phyloP scores from a whole-genome alignment of 257 asterid genomes.

The Solanum pinnatisectum region DNA sequence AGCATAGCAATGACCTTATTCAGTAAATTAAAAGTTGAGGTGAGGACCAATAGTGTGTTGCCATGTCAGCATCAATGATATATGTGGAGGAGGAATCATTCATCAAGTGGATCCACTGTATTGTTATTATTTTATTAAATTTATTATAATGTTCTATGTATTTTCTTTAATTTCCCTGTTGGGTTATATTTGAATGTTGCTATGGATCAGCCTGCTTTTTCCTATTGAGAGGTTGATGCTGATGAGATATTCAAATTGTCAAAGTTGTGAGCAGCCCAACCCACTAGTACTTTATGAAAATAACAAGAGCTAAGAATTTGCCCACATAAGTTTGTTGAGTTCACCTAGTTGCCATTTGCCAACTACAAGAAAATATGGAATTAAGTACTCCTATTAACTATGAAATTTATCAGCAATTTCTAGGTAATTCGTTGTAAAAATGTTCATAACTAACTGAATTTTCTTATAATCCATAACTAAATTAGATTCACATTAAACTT shows the following conservation, averaged over 20 bases:
- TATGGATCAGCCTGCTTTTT: neutral
- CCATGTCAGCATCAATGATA: neutral
- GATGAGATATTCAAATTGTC: neutral
- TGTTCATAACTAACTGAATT: neutral
- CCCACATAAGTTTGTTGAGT: neutral
- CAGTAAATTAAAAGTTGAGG: neutral
- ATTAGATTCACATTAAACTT: too few species aligned
- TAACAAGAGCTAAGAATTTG: neutral
- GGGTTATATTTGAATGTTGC: neutral
- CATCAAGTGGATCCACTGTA: neutral
- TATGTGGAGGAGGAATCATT: constrained; percentile 1
- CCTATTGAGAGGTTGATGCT: neutral
- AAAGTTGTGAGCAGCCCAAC: neutral
- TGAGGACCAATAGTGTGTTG: neutral
- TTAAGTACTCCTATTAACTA: neutral
- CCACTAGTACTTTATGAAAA: neutral
- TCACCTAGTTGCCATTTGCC: neutral
- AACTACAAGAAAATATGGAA: neutral
- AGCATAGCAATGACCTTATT: neutral
- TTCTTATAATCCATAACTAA: neutral
- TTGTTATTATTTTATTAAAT: neutral
- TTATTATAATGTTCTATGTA: neutral
- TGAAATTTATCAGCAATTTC: neutral
- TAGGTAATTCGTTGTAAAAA: neutral
- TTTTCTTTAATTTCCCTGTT: neutral